Base-by-base conservation (phyloP, 2,329 filamentous ascomycete genomes). In the Coccinonectria pachysandricola region DNA sequence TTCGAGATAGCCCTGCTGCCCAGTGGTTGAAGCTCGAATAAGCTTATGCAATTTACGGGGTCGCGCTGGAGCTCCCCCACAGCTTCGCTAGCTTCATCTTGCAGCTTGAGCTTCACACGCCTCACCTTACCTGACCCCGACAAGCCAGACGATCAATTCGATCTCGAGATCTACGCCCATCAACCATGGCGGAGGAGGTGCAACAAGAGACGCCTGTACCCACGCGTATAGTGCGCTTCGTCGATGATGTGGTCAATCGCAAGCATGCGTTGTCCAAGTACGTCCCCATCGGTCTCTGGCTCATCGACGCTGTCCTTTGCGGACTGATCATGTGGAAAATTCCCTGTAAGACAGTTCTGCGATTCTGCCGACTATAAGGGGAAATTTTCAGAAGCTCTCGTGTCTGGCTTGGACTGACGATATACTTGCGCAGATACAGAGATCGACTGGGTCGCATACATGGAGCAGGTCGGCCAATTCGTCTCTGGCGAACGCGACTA, bases 361-460 rank as follows among this genome's bases (percentile, higher is more conserved):
- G n/a, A n/a, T n/a, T n/a, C n/a, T n/a, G n/a, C n/a, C n/a, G n/a
- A n/a, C n/a, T n/a, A n/a, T n/a, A n/a, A n/a, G n/a, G n/a, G n/a
- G n/a, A n/a, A n/a, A n/a, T n/a, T n/a, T n/a, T n/a, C n/a, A n/a
- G n/a, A n/a, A n/a, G n/a, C n/a, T n/a, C n/a, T n/a, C n/a, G n/a
- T n/a, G n/a, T n/a, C n/a, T n/a, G n/a, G n/a, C n/a, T n/a, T n/a
- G n/a, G n/a, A n/a, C n/a, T n/a, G n/a, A n/a, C n/a, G n/a, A n/a
- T n/a, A n/a, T n/a, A n/a, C n/a, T n/a, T n/a, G n/a, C 24, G 21
- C 40, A 68, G 91, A 98, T 53, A 98, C 91, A 21, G 91, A 98
- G 56, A 98, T 98, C 48, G 91, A 98, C 59, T 98, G 88, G 88
- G 71, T 69, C 32, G 85, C 91, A 1, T 98, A 98, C 56, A 96